Evolutionary conservation across 2,329 filamentous ascomycete genomes (phyloP), one percentile per base, ranked within the genome.

Genomic region (Venturiaceae sp.): DNA sequence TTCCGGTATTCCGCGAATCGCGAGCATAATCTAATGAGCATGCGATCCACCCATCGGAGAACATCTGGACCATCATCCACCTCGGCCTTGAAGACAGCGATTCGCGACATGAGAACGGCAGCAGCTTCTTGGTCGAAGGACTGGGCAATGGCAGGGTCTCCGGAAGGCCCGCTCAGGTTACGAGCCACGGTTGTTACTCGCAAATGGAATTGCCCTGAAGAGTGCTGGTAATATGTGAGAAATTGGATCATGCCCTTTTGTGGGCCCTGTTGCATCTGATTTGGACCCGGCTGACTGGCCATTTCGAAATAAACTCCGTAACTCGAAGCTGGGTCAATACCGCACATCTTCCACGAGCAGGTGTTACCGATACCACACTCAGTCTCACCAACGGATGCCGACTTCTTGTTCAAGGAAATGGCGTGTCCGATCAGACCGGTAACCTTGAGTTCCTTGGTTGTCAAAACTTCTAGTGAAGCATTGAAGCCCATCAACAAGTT

Each of bases 301-400:
- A 99, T 95, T 73, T 99, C 94, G 66, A 97, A 99, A 75, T 97
- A 99, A 62, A 99, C 83, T 61, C 91, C 94, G 67, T 97, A 97
- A 67, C 91, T 96, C 33, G 94, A 85, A 58, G 85, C 87, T 11
- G 94, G 94, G 66, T 97, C 92, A 64, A 99, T 96, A 64, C 91
- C 92, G 68, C 94, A 97, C 92, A 99, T 96, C 76, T 99, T 99
- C 94, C 94, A 99, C 3, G 92, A 92, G 74, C 92, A 97, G 0
- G 94, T 99, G 71, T 97, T 97, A 63, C 94, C 94, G 66, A 99
- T 96, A 68, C 94, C 94, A 67, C 92, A 96, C 71, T 99, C 94
- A 0, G 94, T 97, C 77, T 99, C 94, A 57, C 94, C 94, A 13
- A 99, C 94, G 1, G 91, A 96, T 8, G 88, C 88, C 0, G 94